A percentile compares a stretch with the other conserved stretches of the same genome.
Conservation (phyloP, 768 basidiomycete genomes). For the Lactifluus piperatus region DNA sequence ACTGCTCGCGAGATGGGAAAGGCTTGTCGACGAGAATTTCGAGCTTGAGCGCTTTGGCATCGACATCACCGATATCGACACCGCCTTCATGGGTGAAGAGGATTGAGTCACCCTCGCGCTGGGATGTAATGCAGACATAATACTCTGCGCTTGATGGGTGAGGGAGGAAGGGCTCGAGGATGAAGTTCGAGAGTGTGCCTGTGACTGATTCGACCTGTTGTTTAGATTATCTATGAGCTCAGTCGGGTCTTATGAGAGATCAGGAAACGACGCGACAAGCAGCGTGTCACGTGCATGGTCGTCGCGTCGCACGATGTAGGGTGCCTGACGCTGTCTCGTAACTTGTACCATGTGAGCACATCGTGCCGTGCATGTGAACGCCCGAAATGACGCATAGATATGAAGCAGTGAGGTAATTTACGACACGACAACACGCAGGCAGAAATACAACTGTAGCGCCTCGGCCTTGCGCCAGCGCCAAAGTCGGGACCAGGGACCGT, state of each 20-base stretch:
- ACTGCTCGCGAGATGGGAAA: slow-evolving; percentile 77
- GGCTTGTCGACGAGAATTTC: slow-evolving; percentile 63
- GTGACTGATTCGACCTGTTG: slow-evolving; percentile 81
- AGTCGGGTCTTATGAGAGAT: too few relatives aligned
- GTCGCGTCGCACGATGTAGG: not conserved
- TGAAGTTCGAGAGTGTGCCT: slow-evolving; percentile 96
- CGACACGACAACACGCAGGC: not conserved
- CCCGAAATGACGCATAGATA: slow-evolving; percentile 1
- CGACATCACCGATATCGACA: slow-evolving; percentile 97
- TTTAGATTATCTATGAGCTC: slow-evolving; percentile 6
- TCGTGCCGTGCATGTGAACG: not conserved
- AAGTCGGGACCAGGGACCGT: not conserved
- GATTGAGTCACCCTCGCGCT: slow-evolving; percentile 89
- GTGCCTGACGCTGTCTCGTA: not conserved
- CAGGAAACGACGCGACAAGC: too few relatives aligned
- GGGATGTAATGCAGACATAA: slow-evolving; percentile 97
- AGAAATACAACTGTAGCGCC: not conserved
- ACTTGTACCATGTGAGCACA: not conserved
- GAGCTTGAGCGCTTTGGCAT: slow-evolving; percentile 91
- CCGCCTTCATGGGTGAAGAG: slow-evolving; percentile 99
- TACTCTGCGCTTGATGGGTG: slow-evolving; percentile 92
- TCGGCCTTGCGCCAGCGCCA: slow-evolving; percentile 6
- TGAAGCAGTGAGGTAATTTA: not conserved
- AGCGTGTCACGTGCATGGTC: slow-evolving; percentile 20
- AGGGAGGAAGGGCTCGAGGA: slow-evolving; percentile 98